Percentiles rank a stretch among this genome's conserved stretches.
These are phyloP conservation scores for Trichoderma sp. DNA, from an alignment of 2,329 filamentous ascomycete species.

Conservation along the genomic window DNA sequence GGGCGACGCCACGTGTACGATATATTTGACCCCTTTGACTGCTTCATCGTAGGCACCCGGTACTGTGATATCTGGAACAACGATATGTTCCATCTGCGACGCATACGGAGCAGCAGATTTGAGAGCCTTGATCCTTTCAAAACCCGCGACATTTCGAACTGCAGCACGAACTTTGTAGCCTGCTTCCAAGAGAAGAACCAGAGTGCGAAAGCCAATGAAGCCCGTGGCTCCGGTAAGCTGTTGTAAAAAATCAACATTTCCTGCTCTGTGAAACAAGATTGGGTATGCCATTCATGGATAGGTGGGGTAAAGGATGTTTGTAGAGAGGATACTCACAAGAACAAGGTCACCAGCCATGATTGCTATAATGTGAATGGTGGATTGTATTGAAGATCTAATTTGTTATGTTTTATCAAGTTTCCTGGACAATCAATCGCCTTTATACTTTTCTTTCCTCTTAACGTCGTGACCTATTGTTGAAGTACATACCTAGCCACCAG, in stretches of 20 bases:
- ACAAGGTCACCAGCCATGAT: slow-evolving; percentile 13
- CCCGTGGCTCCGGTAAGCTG: slow-evolving; percentile 32
- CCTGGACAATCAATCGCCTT: not conserved
- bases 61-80: slow-evolving; percentile 39
- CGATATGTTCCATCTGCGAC: slow-evolving; percentile 26
- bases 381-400: not conserved
- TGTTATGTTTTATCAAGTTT: not conserved
- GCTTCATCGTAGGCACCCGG: slow-evolving; percentile 41
- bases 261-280: not conserved
- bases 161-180: slow-evolving; percentile 32
- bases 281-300: not conserved
- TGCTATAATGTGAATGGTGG: not conserved
- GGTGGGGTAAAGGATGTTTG: not conserved
- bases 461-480: accelerated
- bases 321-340: not conserved
- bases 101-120: not conserved
- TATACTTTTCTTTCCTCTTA: not conserved
- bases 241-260: not conserved
- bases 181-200: slow-evolving; percentile 27
- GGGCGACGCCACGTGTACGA: slow-evolving; percentile 37
- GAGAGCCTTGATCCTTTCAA: slow-evolving; percentile 20
- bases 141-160: slow-evolving; percentile 26
- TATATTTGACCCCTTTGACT: slow-evolving; percentile 34
- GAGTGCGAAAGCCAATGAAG: slow-evolving; percentile 31
- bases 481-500: not conserved